phyloP scores from a whole-genome alignment of 2,329 filamentous ascomycete genomes.

The Penicillium sp. region DNA sequence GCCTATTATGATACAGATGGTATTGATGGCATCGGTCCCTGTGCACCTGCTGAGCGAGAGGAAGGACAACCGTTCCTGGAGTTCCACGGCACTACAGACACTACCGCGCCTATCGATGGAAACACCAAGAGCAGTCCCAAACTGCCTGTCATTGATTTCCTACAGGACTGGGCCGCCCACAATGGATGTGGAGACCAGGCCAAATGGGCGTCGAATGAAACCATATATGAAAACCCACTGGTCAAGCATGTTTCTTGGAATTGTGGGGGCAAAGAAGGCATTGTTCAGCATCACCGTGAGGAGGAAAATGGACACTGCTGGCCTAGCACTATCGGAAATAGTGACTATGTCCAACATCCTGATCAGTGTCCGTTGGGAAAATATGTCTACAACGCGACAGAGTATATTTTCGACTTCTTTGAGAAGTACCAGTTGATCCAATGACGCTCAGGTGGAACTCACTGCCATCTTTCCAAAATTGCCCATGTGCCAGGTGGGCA shows the following conservation, averaged over 20 bases:
- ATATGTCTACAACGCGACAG: conserved; percentile 21
- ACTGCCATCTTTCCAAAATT: too few relatives aligned
- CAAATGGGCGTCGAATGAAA: conserved; percentile 19
- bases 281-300: conserved; percentile 25
- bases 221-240: conserved; percentile 13
- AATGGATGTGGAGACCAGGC: conserved; percentile 18
- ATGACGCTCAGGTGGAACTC: background rate
- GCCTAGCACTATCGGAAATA: conserved; percentile 20
- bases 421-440: conserved; percentile 22
- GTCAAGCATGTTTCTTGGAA: conserved; percentile 23
- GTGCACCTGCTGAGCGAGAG: conserved; percentile 33
- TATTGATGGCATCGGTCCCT: conserved; percentile 21
- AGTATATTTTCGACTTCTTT: conserved; percentile 25
- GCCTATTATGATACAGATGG: conserved; percentile 45
- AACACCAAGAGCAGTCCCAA: conserved; percentile 7
- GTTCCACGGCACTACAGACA: conserved; percentile 26
- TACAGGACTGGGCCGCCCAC: conserved; percentile 18
- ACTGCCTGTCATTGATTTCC: conserved; percentile 18
- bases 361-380: conserved; percentile 17
- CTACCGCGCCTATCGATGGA: conserved; percentile 21
- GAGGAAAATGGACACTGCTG: conserved; percentile 22
- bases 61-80: conserved; percentile 25
- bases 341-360: conserved; percentile 9
- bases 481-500: too few relatives aligned
- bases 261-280: conserved; percentile 15